Evolutionary conservation across 208 protist genomes (phyloP), one percentile per base, ranked within the genome.

Genomic region (Phytomonas sp.): DNA sequence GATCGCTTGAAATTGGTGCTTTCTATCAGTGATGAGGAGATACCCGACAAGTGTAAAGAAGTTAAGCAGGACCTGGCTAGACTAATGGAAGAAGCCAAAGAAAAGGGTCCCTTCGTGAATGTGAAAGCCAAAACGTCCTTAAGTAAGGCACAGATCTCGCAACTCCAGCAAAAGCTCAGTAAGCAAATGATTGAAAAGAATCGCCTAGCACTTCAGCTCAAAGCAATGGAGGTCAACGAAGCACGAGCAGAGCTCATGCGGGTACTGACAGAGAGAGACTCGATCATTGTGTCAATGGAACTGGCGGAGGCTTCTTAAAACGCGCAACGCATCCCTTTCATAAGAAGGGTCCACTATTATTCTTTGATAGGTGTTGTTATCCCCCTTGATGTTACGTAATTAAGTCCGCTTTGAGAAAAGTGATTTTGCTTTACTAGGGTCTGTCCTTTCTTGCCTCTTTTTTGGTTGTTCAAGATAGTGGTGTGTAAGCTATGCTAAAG

Each of bases 121-220:
- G 23, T 56, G 46, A 56, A 56, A 26, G 46, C 46, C 23, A 56
- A 56, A 26, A 1, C 34, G 4, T 32, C 68, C 66, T 31, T 93
- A 67, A 82, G 65, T 72, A 89, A 87, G 69, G 79, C 79, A 0
- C 84, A 91, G 66, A 70, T 90, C 43, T 74, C 80, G 73, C 84
- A 89, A 77, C 81, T 92, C 46, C 84, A 91, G 77, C 84, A 91
- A 77, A 92, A 93, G 68, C 67, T 91, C 32, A 75, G 75, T 43
- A 95, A 93, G 79, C 87, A 90, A 67, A 85, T 77, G 26, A 80
- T 83, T 77, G 87, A 93, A 20, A 76, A 79, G 40, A 88, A 87
- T 67, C 87, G 87, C 43, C 67, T 91, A 51, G 80, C 83, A 29
- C 68, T 95, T 71, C 86, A 93, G 73, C 72, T 95, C 66, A 95